Percentiles rank a stretch among this genome's conserved stretches.
phyloP scores from a whole-genome alignment of 129 eudicot genomes.

The Saposhnikovia divaricata region DNA sequence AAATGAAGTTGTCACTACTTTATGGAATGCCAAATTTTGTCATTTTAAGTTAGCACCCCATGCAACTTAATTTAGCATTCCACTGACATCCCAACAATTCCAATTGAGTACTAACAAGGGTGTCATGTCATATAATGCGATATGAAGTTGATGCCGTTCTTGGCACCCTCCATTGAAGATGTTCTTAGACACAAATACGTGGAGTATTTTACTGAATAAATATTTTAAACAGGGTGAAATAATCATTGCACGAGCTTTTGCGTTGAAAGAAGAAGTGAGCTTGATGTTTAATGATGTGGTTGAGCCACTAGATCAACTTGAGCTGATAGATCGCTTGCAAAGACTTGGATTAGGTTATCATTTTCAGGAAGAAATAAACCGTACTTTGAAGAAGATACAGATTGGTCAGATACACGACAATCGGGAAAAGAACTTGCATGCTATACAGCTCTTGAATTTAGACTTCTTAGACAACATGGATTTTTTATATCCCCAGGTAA shows the following conservation, averaged over 20 bases:
- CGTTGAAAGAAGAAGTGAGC: neutral
- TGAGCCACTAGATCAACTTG: neutral
- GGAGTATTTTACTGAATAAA: neutral
- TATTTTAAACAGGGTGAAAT: neutral
- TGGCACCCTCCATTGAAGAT: too few species aligned
- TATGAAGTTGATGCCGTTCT: too few species aligned
- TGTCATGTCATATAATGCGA: too few species aligned
- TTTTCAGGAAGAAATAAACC: constrained; percentile 16
- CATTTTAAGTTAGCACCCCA: too few species aligned
- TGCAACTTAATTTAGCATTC: too few species aligned
- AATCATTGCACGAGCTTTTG: neutral
- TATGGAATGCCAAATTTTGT: too few species aligned
- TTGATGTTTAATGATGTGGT: neutral
- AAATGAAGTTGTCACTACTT: too few species aligned
- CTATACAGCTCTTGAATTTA: neutral
- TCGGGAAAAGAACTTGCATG: neutral
- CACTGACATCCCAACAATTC: too few species aligned
- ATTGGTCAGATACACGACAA: neutral
- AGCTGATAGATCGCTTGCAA: constrained; percentile 20
- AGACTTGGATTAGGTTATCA: constrained; percentile 30
- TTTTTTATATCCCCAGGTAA: neutral
- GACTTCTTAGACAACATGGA: neutral
- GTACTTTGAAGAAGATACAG: neutral
- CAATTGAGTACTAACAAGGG: too few species aligned
- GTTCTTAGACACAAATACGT: neutral